Percentiles rank a stretch among this genome's conserved stretches.
These are phyloP conservation scores for Boletus barrowsii DNA, from an alignment of 768 basidiomycete genomes.

Conservation along the genomic window DNA sequence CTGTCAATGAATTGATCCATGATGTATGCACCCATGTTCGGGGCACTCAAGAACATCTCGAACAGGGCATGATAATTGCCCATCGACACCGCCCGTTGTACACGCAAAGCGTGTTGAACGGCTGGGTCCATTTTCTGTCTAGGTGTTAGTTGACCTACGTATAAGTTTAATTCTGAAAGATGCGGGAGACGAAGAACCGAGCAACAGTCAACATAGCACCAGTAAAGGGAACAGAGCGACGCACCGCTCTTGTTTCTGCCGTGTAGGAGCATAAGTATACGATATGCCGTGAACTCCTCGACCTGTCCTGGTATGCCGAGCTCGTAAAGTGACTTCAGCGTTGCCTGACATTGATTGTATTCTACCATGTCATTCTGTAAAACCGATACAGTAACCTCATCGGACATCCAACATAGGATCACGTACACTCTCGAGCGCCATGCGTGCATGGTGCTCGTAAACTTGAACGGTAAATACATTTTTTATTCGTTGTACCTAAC, in stretches of 20 bases:
- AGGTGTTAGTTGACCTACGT: constrained; percentile 95
- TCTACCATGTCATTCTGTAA: constrained; percentile 93
- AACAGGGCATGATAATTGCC: constrained; percentile 95
- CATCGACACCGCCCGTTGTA: constrained; percentile 85
- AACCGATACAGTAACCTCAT: constrained; percentile 17
- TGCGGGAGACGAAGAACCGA: background rate
- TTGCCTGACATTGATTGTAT: constrained; percentile 97
- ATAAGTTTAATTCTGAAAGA: constrained; percentile 82
- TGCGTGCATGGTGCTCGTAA: constrained; percentile 97
- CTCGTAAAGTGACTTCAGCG: constrained; percentile 86
- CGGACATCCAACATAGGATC: background rate
- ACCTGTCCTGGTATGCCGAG: constrained; percentile 89
- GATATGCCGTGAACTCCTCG: constrained; percentile 96
- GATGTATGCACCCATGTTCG: constrained; percentile 98
- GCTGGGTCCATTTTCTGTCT: constrained; percentile 79
- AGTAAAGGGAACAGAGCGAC: constrained; percentile 22
- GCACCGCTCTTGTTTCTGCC: constrained; percentile 90
- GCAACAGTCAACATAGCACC: background rate
- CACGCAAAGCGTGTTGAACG: constrained; percentile 85
- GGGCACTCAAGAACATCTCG: constrained; percentile 74
- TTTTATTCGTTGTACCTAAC: constrained; percentile 95
- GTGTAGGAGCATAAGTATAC: constrained; percentile 93
- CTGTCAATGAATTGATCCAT: constrained; percentile 98
- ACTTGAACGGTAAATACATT: constrained; percentile 97
- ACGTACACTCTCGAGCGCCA: constrained; percentile 88